These are phyloP conservation scores for Ganoderma leucocontextum DNA, from an alignment of 1,284 basidiomycete species.

Conservation along the genomic window DNA sequence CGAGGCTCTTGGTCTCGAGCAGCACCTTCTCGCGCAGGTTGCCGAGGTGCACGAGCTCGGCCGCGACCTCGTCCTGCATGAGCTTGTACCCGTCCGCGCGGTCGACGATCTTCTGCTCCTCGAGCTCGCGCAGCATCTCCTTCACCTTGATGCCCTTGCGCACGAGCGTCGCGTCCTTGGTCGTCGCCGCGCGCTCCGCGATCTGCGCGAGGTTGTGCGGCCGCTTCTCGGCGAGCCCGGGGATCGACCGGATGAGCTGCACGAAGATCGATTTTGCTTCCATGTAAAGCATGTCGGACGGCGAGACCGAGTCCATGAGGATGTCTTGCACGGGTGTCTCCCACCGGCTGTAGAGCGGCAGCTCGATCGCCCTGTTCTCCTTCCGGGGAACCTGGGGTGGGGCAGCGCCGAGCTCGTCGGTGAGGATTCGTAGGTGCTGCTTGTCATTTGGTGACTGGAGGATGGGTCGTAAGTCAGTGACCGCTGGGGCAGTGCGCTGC, in stretches of 20 bases:
- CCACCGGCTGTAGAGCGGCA: slow-evolving; percentile 96
- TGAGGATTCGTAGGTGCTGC: slow-evolving; percentile 94
- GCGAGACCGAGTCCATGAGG: slow-evolving; percentile 97
- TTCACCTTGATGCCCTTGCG: slow-evolving; percentile 99
- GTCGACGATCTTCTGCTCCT: slow-evolving; percentile 91
- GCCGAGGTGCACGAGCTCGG: slow-evolving; percentile 95
- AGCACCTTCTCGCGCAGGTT: slow-evolving; percentile 97
- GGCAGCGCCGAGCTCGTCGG: slow-evolving; percentile 93
- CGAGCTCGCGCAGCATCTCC: slow-evolving; percentile 97
- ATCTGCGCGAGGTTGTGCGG: slow-evolving; percentile 92
- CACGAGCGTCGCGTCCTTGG: slow-evolving; percentile 95
- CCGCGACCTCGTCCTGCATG: slow-evolving; percentile 96
- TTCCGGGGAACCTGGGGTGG: slow-evolving; percentile 96
- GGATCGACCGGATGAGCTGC: slow-evolving; percentile 95
- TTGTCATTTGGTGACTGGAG: slow-evolving; percentile 94
- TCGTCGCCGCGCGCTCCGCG: slow-evolving; percentile 95
- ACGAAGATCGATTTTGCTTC: slow-evolving; percentile 99
- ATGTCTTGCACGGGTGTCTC: slow-evolving; percentile 99
- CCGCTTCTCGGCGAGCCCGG: slow-evolving; percentile 81
- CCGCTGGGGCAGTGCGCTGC: neutral
- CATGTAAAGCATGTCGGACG: slow-evolving; percentile 99
- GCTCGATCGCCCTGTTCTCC: slow-evolving; percentile 94
- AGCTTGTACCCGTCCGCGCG: slow-evolving; percentile 86
- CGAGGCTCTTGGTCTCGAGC: slow-evolving; percentile 90
- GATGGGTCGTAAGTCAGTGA: slow-evolving; percentile 14